Base-by-base conservation (phyloP, 345 rosid species). In the Lenwebbia sp. region DNA sequence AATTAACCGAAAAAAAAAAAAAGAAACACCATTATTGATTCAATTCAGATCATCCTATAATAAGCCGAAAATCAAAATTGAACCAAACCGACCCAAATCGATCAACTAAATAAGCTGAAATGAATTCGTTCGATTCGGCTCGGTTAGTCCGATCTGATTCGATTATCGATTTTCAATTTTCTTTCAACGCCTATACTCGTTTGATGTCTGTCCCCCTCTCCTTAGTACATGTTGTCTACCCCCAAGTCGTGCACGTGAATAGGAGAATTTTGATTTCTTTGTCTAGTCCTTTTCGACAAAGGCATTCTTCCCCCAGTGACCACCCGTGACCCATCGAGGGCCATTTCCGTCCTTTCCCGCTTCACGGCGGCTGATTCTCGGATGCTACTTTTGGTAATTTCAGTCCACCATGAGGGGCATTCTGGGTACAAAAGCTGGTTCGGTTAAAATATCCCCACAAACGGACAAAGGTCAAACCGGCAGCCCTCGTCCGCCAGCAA, bases 211-310 rank as follows among this genome's bases (percentile, higher is more conserved):
- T 37, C 47, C 47, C 81, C 81, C 47, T 44, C 81, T 21, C 6
- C 25, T 33, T 17, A 1, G 78, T 65, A 17, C 78, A 17, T 47
- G 83, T 82, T 84, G 82, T 57, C 81, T 54, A 62, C 74, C 81
- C 81, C 85, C 54, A 30, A 53, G 76, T 54, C 40, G 81, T 70
- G 88, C 90, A 88, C 89, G 90, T 90, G 90, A 87, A 90, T 41
- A 78, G 84, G 74, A 84, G 86, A 84, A 88, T 75, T 88, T 86
- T 75, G 54, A 88, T 74, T 85, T 85, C 82, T 33, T 58, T 88
- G 92, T 85, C 89, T 83, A 88, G 89, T 87, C 89, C 85, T 85
- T 88, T 89, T 89, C 92, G 90, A 89, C 87, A 85, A 89, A 78
- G 91, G 89, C 85, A 49, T 76, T 17, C 44, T 25, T 22, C 33